These are phyloP conservation scores for Penicillium brevicompactum DNA, from an alignment of 2,329 filamentous ascomycete species.

Conservation along the genomic window DNA sequence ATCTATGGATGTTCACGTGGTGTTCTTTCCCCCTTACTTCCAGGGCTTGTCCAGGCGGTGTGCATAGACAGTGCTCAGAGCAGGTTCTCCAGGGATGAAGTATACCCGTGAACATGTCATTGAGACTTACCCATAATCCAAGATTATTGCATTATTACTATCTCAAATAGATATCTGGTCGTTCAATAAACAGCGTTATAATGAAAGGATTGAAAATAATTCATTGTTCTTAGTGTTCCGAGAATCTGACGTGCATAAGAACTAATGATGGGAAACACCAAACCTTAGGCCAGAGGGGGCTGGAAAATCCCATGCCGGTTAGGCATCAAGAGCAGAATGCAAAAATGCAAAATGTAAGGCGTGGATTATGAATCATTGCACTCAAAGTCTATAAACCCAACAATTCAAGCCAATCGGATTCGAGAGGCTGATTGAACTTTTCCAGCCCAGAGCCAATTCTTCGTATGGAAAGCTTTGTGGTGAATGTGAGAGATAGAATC, in stretches of 20 bases:
- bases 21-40: neutral
- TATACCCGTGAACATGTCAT: no score
- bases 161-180: no score
- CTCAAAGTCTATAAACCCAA: neutral
- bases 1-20: no score
- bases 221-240: neutral
- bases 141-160: no score
- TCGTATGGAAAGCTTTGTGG: neutral
- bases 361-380: neutral
- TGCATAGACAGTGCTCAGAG: no score
- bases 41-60: no score
- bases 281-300: neutral
- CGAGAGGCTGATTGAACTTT: neutral
- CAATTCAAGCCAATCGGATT: neutral
- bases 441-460: neutral
- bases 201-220: no score
- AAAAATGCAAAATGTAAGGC: conserved; percentile 1
- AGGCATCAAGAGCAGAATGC: neutral
- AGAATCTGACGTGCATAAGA: neutral
- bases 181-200: no score
- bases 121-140: no score
- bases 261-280: neutral
- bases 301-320: neutral
- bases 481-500: neutral
- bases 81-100: no score